These are phyloP conservation scores for Ascochyta lentis DNA, from an alignment of 2,329 filamentous ascomycete species.

Conservation along the genomic window DNA sequence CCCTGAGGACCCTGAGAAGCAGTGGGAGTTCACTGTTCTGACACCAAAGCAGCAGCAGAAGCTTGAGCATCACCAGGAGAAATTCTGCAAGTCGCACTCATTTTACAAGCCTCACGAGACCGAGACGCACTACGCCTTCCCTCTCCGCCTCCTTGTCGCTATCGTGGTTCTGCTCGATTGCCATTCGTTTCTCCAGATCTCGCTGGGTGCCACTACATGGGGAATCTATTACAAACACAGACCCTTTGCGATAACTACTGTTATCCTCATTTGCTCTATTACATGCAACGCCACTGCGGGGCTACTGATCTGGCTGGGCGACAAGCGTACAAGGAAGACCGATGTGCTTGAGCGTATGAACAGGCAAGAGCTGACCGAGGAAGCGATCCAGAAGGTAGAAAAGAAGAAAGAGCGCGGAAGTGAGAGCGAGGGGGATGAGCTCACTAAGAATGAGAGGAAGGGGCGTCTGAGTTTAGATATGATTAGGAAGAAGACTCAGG, in stretches of 20 bases:
- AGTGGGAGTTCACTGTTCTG: slow-evolving; percentile 66
- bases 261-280: slow-evolving; percentile 81
- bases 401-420: slow-evolving; percentile 51
- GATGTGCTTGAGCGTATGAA: slow-evolving; percentile 80
- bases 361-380: slow-evolving; percentile 74
- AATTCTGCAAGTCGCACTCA: slow-evolving; percentile 81
- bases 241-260: slow-evolving; percentile 75
- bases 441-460: slow-evolving; percentile 24
- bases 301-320: slow-evolving; percentile 76
- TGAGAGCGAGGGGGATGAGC: slow-evolving; percentile 39
- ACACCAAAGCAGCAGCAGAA: slow-evolving; percentile 69
- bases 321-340: slow-evolving; percentile 81
- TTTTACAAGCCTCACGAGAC: slow-evolving; percentile 93
- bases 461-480: slow-evolving; percentile 28
- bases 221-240: slow-evolving; percentile 74
- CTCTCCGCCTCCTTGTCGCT: slow-evolving; percentile 73
- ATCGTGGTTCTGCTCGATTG: slow-evolving; percentile 81
- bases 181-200: slow-evolving; percentile 81
- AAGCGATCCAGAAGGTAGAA: slow-evolving; percentile 65
- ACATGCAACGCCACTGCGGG: slow-evolving; percentile 79
- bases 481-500: slow-evolving; percentile 15
- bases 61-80: slow-evolving; percentile 77
- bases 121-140: slow-evolving; percentile 79
- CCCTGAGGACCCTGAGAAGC: slow-evolving; percentile 44
- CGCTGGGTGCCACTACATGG: slow-evolving; percentile 80